A percentile compares a stretch with the other conserved stretches of the same genome.
Conservation (phyloP, 768 basidiomycete species). For the Postia placenta region DNA sequence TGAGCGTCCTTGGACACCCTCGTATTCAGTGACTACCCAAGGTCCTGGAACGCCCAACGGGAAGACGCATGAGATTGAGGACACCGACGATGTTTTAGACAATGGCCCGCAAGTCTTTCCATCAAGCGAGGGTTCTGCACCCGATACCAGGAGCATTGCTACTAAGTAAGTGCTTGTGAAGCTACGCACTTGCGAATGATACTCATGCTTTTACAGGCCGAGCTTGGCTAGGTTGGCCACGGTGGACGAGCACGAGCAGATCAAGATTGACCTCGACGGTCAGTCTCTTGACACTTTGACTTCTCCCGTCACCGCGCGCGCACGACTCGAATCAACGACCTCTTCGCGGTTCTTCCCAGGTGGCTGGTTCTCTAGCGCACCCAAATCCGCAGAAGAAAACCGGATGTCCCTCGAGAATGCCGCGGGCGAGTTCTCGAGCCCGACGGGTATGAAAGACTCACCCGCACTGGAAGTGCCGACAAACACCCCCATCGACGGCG, state of each 20-base stretch:
- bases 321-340: conserved; percentile 44
- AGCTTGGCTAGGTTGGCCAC: conserved; percentile 19
- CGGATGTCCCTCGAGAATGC: conserved; percentile 46
- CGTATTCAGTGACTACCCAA: conserved; percentile 31
- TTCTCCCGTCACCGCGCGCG: conserved; percentile 20
- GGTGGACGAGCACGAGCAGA: conserved; percentile 17
- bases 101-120: conserved; percentile 11
- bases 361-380: conserved; percentile 37
- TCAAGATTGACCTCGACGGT: conserved; percentile 5
- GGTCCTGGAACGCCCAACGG: conserved; percentile 22
- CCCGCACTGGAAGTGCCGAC: conserved; percentile 14
- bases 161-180: conserved; percentile 10
- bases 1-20: conserved; percentile 32
- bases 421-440: conserved; percentile 37
- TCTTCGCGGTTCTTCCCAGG: conserved; percentile 57
- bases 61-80: conserved; percentile 2
- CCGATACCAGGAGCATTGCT: conserved; percentile 3
- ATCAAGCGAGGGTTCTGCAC: conserved; percentile 1
- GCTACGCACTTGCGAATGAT: background rate
- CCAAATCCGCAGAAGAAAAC: conserved; percentile 34
- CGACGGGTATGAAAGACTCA: conserved; percentile 1
- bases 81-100: background rate
- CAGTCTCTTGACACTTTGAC: conserved; percentile 11
- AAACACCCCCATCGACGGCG: conserved; percentile 16
- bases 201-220: conserved; percentile 9